A percentile compares a stretch with the other conserved stretches of the same genome.
phyloP scores from a whole-genome alignment of 306 rosid species.

The Parietaria judaica region DNA sequence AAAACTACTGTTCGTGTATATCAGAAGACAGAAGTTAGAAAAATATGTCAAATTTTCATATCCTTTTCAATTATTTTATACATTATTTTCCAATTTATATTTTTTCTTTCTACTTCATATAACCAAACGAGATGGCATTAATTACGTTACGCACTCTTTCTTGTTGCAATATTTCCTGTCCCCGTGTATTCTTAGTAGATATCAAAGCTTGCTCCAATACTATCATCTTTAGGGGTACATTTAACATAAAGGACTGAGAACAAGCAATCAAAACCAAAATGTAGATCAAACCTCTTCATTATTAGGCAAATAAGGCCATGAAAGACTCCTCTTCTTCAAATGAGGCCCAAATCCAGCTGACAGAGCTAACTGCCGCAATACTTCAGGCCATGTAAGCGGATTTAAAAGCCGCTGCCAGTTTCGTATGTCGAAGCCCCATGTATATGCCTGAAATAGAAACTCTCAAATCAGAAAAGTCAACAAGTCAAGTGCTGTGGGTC shows the following conservation, averaged over 20 bases:
- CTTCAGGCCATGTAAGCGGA: conserved; percentile 94
- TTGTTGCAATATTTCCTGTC: neutral
- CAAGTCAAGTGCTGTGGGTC: too few species aligned
- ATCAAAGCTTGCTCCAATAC: neutral
- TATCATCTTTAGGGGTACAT: neutral
- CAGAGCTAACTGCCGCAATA: conserved; percentile 81
- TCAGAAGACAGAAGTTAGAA: too few species aligned
- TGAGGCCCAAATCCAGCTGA: conserved; percentile 94
- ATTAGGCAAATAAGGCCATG: conserved; percentile 60
- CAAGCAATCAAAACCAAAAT: neutral
- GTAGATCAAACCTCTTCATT: conserved; percentile 62
- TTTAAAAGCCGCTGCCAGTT: conserved; percentile 93
- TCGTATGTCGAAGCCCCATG: conserved; percentile 97
- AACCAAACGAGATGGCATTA: too few species aligned
- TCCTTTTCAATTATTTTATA: too few species aligned
- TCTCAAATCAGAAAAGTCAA: conserved; percentile 1
- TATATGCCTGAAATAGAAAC: conserved; percentile 19
- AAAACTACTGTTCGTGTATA: too few species aligned
- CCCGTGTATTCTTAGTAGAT: neutral
- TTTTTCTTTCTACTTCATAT: too few species aligned
- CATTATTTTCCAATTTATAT: too few species aligned
- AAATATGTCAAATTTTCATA: too few species aligned
- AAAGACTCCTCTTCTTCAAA: conserved; percentile 61
- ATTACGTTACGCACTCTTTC: too few species aligned
- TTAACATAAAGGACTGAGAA: too few species aligned